phyloP scores from a whole-genome alignment of 495 filamentous ascomycete species.

The Cryomyces minteri region DNA sequence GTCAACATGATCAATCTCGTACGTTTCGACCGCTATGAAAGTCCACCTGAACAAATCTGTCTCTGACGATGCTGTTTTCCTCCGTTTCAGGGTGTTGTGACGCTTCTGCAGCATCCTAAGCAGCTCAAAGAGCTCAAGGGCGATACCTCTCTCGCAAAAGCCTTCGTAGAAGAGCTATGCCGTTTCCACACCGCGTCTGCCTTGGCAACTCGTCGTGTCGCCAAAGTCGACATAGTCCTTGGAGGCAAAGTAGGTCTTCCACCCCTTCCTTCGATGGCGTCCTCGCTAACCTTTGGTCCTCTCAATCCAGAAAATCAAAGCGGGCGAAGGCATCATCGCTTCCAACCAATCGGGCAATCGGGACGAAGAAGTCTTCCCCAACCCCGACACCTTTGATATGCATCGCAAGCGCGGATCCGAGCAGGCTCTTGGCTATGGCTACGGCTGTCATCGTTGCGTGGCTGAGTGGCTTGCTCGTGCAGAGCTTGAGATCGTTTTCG shows the following conservation, averaged over 20 bases:
- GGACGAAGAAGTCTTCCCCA: conserved; percentile 24
- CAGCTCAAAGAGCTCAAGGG: conserved; percentile 21
- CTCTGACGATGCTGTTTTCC: neutral
- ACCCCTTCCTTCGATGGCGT: neutral
- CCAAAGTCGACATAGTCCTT: conserved; percentile 26
- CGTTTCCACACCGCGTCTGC: conserved; percentile 27
- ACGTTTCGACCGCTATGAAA: neutral
- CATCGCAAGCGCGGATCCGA: conserved; percentile 18
- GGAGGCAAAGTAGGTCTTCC: conserved; percentile 14
- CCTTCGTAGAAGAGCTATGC: conserved; percentile 28
- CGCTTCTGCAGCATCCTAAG: conserved; percentile 20
- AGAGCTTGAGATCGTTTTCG: conserved; percentile 22
- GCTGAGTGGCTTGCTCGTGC: conserved; percentile 24
- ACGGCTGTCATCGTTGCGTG: conserved; percentile 25
- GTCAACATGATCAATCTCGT: conserved; percentile 28
- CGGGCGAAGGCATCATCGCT: conserved; percentile 26
- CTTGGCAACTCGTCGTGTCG: conserved; percentile 24
- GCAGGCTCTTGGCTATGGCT: conserved; percentile 25
- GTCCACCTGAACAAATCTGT: neutral
- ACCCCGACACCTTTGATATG: conserved; percentile 26
- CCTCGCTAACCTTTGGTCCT: neutral
- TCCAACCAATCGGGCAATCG: conserved; percentile 28
- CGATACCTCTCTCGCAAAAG: conserved; percentile 14
- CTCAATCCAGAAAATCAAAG: conserved; percentile 13
- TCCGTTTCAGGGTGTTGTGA: conserved; percentile 18